phyloP scores from a whole-genome alignment of 73 alveolate species.

The Loxodes magnus region DNA sequence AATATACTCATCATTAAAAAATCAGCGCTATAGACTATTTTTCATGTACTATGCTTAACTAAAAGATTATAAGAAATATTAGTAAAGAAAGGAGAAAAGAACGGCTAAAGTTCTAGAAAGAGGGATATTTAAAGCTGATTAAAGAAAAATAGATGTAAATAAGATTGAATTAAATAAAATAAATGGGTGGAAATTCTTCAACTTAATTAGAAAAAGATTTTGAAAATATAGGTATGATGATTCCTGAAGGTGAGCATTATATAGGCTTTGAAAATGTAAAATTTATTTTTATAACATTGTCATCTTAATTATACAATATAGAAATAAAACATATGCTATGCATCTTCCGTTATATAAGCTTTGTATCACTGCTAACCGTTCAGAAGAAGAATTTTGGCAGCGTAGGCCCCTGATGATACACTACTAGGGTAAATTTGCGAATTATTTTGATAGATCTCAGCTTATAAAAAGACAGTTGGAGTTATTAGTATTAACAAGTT shows the following conservation, averaged over 20 bases:
- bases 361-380: slow-evolving; percentile 27
- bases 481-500: slow-evolving; percentile 17
- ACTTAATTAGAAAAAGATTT: slow-evolving; percentile 11
- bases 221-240: slow-evolving; percentile 13
- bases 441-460: slow-evolving; percentile 12
- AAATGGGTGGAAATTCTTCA: slow-evolving; percentile 5
- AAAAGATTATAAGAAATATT: too few relatives aligned
- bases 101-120: too few relatives aligned
- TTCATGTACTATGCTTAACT: too few relatives aligned
- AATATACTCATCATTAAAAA: too few relatives aligned
- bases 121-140: too few relatives aligned
- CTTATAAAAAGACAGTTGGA: slow-evolving; percentile 21
- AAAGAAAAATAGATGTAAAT: too few relatives aligned
- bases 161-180: too few relatives aligned
- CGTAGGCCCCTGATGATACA: slow-evolving; percentile 15
- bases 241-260: slow-evolving; percentile 32
- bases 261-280: slow-evolving; percentile 33
- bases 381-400: slow-evolving; percentile 14
- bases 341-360: slow-evolving; percentile 37
- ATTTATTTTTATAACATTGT: too few relatives aligned
- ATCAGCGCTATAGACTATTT: too few relatives aligned
- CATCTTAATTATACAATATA: too few relatives aligned
- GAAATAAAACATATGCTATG: slow-evolving; percentile 43
- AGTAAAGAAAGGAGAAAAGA: too few relatives aligned
- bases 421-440: slow-evolving; percentile 21